Conservation (phyloP, 306 rosid genomes). For the Prunus mira region DNA sequence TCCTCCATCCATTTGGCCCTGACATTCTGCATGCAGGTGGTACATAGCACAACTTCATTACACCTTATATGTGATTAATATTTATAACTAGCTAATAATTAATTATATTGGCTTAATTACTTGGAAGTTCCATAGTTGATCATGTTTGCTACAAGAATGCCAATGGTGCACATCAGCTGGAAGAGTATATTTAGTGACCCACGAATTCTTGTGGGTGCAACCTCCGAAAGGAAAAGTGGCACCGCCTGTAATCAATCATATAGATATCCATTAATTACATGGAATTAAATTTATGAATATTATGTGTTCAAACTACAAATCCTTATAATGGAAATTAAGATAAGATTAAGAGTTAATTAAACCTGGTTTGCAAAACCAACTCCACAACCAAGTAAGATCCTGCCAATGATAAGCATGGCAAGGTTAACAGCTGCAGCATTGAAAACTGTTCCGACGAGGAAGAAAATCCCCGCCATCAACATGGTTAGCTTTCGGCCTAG, state of each 20-base stretch:
- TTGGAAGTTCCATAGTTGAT: conserved; percentile 53
- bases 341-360: background rate
- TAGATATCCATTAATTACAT: background rate
- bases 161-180: conserved; percentile 55
- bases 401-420: conserved; percentile 60
- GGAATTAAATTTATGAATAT: background rate
- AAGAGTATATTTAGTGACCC: conserved; percentile 68
- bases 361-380: conserved; percentile 79
- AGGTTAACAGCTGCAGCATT: conserved; percentile 50
- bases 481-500: conserved; percentile 56
- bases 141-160: conserved; percentile 56
- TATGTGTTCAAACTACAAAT: too few species aligned
- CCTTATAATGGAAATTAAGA: background rate
- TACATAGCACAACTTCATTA: too few species aligned
- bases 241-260: conserved; percentile 35
- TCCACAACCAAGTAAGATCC: conserved; percentile 66
- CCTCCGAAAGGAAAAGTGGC: conserved; percentile 65
- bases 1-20: conserved; percentile 65
- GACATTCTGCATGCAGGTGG: conserved; percentile 21
- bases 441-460: conserved; percentile 41
- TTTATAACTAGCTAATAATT: background rate
- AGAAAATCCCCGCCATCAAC: conserved; percentile 56
- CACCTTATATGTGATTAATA: too few species aligned
- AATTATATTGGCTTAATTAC: conserved; percentile 16
- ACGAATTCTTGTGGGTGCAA: conserved; percentile 66